Base-by-base conservation (phyloP, 805 yeast species). In the Starmera amethionina region DNA sequence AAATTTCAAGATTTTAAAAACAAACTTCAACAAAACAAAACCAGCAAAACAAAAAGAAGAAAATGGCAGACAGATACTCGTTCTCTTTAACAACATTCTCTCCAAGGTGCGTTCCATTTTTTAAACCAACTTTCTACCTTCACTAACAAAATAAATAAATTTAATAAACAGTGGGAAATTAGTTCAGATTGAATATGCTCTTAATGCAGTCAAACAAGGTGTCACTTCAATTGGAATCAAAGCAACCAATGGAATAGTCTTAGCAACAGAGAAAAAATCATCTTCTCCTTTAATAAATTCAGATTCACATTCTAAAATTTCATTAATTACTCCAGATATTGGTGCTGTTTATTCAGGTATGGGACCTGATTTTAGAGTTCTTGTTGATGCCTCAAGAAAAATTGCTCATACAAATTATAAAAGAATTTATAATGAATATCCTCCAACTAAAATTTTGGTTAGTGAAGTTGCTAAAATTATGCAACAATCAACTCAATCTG, bases 401-500 rank as follows among this genome's bases (percentile, higher is more conserved):
- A 79, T 84, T 44, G 85, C 97, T 35, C 97, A 93, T 61, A 80
- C 96, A 18, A 76, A 82, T 56, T 93, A 93, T 65, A 89, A 90
- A 67, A 77, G 96, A 59, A 71, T 89, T 45, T 93, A 90, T 67
- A 89, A 90, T 59, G 97, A 93, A 63, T 86, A 93, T 63, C 99
- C 98, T 11, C 97, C 97, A 35, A 93, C 96, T 3, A 84, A 86
- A 59, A 82, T 90, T 48, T 69, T 93, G 51, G 97, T 93, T 25
- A 85, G 89, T 46, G 96, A 93, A 60, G 78, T 93, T 49, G 99
- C 99, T 40, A 84, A 84, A 56, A 81, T 88, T 40, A 94, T 93
- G 86, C 99, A 93, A 63, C 97, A 90, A 61, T 89, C 95, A n/a
- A 93, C 97, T 2, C 98, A 93, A 60, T 80, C 88, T 40, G 98